Evolutionary conservation across 108 stramenopile genomes (phyloP).

Genomic region (Chaetoceros tenuissimus): DNA sequence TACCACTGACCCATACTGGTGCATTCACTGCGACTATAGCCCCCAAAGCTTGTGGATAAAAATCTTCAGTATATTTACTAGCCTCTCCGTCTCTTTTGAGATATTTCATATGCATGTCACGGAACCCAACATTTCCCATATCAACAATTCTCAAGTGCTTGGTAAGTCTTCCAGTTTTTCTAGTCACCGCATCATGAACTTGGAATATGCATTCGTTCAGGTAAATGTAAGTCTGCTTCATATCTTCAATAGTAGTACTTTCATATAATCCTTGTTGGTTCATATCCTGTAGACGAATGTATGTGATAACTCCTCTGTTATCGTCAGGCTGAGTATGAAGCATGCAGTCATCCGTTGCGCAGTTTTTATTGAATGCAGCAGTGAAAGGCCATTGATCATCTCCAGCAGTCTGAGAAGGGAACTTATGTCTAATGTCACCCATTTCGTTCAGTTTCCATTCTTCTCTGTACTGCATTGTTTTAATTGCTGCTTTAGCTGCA

Average conservation of each 20-base stretch:
- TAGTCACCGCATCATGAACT: slow-evolving; percentile 15
- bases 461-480: slow-evolving; percentile 8
- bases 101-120: neutral
- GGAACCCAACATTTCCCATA: neutral
- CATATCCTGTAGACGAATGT: neutral
- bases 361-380: neutral
- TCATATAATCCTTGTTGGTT: neutral
- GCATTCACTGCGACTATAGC: slow-evolving; percentile 10
- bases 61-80: slow-evolving; percentile 10
- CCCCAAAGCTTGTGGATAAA: slow-evolving; percentile 22
- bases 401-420: slow-evolving; percentile 1
- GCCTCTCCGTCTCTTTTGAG: slow-evolving; percentile 7
- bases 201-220: slow-evolving; percentile 16
- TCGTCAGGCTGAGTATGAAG: slow-evolving; percentile 5
- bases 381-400: neutral
- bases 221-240: neutral
- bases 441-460: slow-evolving; percentile 8
- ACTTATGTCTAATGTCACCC: slow-evolving; percentile 11
- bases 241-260: neutral
- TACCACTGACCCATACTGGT: neutral
- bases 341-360: neutral
- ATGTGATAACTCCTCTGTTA: slow-evolving; percentile 9
- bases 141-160: slow-evolving; percentile 10
- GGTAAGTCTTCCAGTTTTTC: slow-evolving; percentile 16
- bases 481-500: slow-evolving; percentile 12